phyloP scores from a whole-genome alignment of 2,329 filamentous ascomycete genomes.

The Pseudogymnoascus pannorum region DNA sequence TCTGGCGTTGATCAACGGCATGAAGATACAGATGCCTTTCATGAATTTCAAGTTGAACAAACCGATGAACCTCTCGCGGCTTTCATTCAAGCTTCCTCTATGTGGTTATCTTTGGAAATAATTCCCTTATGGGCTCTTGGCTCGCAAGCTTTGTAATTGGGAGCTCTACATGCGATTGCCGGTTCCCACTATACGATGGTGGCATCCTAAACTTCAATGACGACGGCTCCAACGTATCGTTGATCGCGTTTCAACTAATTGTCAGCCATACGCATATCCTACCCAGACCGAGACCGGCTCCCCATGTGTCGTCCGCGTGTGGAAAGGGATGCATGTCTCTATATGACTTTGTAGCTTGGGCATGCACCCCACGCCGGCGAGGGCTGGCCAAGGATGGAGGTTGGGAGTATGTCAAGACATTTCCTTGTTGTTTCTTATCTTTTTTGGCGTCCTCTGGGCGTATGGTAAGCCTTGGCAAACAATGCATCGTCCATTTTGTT shows the following conservation, averaged over 20 bases:
- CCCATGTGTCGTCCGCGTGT: slow-evolving; percentile 5
- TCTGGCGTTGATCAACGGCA: not conserved
- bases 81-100: not conserved
- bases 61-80: not conserved
- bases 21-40: not conserved
- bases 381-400: not conserved
- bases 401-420: not conserved
- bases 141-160: not conserved
- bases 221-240: not conserved
- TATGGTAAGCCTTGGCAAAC: not conserved
- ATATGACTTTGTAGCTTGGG: not conserved
- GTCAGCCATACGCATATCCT: not conserved
- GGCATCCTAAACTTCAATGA: slow-evolving; percentile 6
- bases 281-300: slow-evolving; percentile 3
- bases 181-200: not conserved
- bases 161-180: not conserved
- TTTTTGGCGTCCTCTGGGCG: not conserved
- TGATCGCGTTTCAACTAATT: slow-evolving; percentile 2
- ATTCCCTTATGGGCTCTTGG: not conserved
- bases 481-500: slow-evolving; percentile 3
- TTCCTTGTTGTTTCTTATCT: slow-evolving; percentile 7
- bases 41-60: not conserved
- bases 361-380: not conserved
- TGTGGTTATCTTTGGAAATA: not conserved
- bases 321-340: not conserved